phyloP scores from a whole-genome alignment of 1,284 basidiomycete species.

The Ustilago lituana region DNA sequence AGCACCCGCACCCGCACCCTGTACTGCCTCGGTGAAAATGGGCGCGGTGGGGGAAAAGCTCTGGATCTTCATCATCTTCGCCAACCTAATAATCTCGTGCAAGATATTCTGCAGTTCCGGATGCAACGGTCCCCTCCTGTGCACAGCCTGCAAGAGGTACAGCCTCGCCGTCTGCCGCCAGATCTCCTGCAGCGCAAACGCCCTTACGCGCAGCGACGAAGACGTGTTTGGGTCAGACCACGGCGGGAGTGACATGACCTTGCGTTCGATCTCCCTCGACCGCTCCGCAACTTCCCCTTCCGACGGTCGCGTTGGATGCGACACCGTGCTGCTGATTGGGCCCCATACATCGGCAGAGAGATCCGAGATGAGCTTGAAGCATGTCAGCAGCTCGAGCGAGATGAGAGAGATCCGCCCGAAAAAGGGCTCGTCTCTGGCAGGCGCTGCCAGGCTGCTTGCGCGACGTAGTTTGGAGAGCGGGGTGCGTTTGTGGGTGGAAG shows the following conservation, averaged over 20 bases:
- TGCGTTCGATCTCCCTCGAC: constrained; percentile 37
- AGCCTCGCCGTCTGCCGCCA: constrained; percentile 49
- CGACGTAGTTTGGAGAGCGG: constrained; percentile 7
- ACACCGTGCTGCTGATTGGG: constrained; percentile 11
- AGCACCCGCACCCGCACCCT: too few species aligned
- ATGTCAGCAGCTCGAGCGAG: constrained; percentile 40
- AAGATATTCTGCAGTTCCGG: constrained; percentile 44
- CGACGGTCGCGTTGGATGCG: constrained; percentile 16
- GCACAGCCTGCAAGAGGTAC: constrained; percentile 46
- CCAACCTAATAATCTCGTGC: constrained; percentile 45
- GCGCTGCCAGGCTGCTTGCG: neutral
- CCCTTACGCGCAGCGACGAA: constrained; percentile 31
- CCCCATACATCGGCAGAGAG: constrained; percentile 50
- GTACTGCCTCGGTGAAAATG: neutral
- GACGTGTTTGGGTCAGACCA: constrained; percentile 43
- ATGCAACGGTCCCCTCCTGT: constrained; percentile 41
- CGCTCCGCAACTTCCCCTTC: constrained; percentile 25
- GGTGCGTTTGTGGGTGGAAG: neutral
- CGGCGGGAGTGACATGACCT: constrained; percentile 32
- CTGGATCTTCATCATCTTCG: constrained; percentile 44
- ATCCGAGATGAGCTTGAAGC: constrained; percentile 49
- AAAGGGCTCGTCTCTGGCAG: constrained; percentile 34
- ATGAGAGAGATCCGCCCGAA: constrained; percentile 37
- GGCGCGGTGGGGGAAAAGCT: constrained; percentile 17
- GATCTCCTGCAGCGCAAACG: constrained; percentile 50